A percentile compares a stretch with the other conserved stretches of the same genome.
Evolutionary conservation across 2,329 filamentous ascomycete species (phyloP).

Genomic region (Tetracladium maxilliforme): DNA sequence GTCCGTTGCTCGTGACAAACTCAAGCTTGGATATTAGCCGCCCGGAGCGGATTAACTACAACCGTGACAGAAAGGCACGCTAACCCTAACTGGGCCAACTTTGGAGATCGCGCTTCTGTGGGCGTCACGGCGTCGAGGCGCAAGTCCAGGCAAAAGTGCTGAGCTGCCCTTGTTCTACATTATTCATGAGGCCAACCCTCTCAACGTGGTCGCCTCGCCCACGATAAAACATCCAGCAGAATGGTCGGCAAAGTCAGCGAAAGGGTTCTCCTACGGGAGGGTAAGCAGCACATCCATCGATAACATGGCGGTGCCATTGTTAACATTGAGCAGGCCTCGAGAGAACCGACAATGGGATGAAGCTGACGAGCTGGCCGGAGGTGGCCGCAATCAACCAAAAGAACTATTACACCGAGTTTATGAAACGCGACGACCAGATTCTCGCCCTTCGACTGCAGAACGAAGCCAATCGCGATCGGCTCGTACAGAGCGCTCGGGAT

Average conservation of each 20-base stretch:
- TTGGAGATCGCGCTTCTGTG: no score
- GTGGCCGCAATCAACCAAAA: constrained; percentile 95
- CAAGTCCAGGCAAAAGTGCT: no score
- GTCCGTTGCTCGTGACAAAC: no score
- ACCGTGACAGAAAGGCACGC: no score
- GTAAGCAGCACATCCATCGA: constrained; percentile 19
- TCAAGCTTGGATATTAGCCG: no score
- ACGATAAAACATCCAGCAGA: constrained; percentile 4
- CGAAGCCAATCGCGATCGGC: constrained; percentile 71
- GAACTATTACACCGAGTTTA: constrained; percentile 98
- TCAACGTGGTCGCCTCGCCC: no score
- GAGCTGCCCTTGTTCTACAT: no score
- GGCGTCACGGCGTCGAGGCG: no score
- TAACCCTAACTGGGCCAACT: no score
- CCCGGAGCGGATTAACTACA: no score
- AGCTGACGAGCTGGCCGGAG: constrained; percentile 84
- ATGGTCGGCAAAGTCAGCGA: constrained; percentile 55
- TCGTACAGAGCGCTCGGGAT: constrained; percentile 78
- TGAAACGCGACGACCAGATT: constrained; percentile 95
- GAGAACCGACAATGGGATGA: constrained; percentile 97
- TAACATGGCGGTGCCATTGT: constrained; percentile 2
- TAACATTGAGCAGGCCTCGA: constrained; percentile 55
- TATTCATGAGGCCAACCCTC: no score
- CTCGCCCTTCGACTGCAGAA: constrained; percentile 77
- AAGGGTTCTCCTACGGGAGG: constrained; percentile 47